phyloP scores from a whole-genome alignment of 2,329 filamentous ascomycete species.

The Pseudocercospora cruenta region DNA sequence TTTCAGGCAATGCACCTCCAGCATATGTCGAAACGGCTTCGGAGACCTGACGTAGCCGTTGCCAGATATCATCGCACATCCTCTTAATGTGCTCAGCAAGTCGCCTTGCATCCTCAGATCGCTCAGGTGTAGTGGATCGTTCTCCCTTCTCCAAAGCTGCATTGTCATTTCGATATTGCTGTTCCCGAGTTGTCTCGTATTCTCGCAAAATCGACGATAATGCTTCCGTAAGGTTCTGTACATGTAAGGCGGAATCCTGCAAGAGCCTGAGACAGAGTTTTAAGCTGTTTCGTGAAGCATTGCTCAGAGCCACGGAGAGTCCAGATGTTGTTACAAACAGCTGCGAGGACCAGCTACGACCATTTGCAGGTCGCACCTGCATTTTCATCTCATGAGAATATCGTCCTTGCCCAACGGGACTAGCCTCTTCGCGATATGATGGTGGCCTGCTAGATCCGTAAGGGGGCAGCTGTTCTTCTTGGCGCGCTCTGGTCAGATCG shows the following conservation, averaged over 20 bases:
- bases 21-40: conserved; percentile 86
- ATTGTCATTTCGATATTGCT: conserved; percentile 56
- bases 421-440: conserved; percentile 40
- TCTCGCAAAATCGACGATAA: conserved; percentile 77
- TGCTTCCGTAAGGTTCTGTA: conserved; percentile 73
- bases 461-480: conserved; percentile 75
- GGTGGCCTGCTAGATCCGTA: conserved; percentile 72
- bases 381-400: conserved; percentile 24
- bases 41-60: conserved; percentile 73
- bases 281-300: conserved; percentile 80
- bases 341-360: conserved; percentile 68
- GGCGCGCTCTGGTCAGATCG: conserved; percentile 44
- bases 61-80: conserved; percentile 53
- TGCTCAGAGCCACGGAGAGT: conserved; percentile 86
- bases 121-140: conserved; percentile 38
- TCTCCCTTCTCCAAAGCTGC: conserved; percentile 33
- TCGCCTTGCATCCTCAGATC: conserved; percentile 51
- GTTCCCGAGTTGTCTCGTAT: conserved; percentile 63
- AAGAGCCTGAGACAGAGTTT: conserved; percentile 84
- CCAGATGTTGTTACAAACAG: conserved; percentile 84
- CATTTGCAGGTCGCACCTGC: conserved; percentile 42
- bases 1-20: conserved; percentile 87
- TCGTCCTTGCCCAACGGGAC: conserved; percentile 30
- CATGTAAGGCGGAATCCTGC: conserved; percentile 77
- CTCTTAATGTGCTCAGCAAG: conserved; percentile 79